A percentile compares a stretch with the other conserved stretches of the same genome.
These are phyloP conservation scores for Phialemoniopsis sp. DNA, from an alignment of 2,329 filamentous ascomycete genomes.

Conservation along the genomic window DNA sequence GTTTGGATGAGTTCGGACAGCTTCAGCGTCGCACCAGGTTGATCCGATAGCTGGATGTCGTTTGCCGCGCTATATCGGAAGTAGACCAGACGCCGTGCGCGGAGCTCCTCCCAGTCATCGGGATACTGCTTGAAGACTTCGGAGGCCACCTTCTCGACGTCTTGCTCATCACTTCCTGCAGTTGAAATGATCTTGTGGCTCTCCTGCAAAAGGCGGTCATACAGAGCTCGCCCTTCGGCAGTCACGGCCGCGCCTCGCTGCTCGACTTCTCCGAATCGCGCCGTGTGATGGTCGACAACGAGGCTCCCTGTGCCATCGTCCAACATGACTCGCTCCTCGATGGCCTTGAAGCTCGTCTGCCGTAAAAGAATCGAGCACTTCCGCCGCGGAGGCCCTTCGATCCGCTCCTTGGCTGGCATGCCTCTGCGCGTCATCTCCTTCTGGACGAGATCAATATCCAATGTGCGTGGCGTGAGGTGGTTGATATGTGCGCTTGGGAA, in stretches of 20 bases:
- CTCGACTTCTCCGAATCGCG: conserved; percentile 50
- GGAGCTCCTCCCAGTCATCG: conserved; percentile 33
- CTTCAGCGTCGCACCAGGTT: too few relatives aligned
- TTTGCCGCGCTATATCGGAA: conserved; percentile 26
- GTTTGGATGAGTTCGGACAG: conserved; percentile 26
- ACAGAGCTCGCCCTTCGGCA: conserved; percentile 34
- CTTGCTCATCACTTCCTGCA: conserved; percentile 19
- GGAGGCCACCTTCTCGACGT: conserved; percentile 18
- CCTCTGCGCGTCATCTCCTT: conserved; percentile 31
- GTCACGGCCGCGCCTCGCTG: conserved; percentile 47
- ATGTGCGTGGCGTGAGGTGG: conserved; percentile 45
- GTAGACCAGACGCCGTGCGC: conserved; percentile 29
- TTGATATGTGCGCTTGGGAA: conserved; percentile 44
- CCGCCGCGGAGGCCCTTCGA: conserved; percentile 45
- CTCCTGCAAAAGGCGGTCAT: conserved; percentile 35
- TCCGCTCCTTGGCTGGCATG: conserved; percentile 39
- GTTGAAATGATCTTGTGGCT: too few relatives aligned
- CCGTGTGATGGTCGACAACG: conserved; percentile 35
- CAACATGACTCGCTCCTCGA: conserved; percentile 43
- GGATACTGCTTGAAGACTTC: too few relatives aligned
- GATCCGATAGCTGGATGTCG: too few relatives aligned
- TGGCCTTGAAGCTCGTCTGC: conserved; percentile 49
- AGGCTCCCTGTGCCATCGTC: conserved; percentile 8
- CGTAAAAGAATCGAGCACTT: conserved; percentile 41
- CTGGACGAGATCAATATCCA: conserved; percentile 43